Evolutionary conservation across 225 moss, liverwort and hornwort species (phyloP).

Genomic region (Physcomitrellopsis africana): DNA sequence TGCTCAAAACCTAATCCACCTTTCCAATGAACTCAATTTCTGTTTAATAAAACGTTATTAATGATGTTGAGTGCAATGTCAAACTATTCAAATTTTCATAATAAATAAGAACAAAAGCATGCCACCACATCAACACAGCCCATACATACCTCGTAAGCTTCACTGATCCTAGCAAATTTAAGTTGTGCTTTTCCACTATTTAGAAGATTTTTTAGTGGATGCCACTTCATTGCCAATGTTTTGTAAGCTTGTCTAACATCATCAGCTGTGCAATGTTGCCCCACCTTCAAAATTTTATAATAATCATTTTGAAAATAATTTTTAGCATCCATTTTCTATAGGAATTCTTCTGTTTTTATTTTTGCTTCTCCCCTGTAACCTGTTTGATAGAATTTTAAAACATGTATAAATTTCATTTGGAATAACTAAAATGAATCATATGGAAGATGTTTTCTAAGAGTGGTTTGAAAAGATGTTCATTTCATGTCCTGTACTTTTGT

Average conservation of each 20-base stretch:
- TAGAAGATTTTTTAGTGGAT: slow-evolving; percentile 44
- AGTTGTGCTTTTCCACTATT: slow-evolving; percentile 20
- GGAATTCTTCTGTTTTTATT: neutral
- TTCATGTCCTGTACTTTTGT: no score
- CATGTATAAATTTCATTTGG: no score
- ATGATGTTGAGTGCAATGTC: no score
- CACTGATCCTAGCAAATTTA: slow-evolving; percentile 38
- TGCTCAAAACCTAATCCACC: slow-evolving; percentile 65
- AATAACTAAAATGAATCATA: no score
- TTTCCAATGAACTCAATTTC: no score
- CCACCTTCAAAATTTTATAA: slow-evolving; percentile 43
- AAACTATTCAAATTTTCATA: neutral
- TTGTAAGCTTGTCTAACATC: slow-evolving; percentile 45
- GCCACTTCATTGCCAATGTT: slow-evolving; percentile 56
- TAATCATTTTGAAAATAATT: slow-evolving; percentile 26
- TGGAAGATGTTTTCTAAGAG: no score
- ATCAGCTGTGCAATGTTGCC: slow-evolving; percentile 29
- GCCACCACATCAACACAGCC: no score
- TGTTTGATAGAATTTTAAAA: no score
- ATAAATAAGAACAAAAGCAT: neutral
- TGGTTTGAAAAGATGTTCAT: no score
- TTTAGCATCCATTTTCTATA: slow-evolving; percentile 11
- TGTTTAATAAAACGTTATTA: no score
- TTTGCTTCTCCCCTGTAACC: no score
- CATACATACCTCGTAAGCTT: slow-evolving; percentile 54